These are phyloP conservation scores for Amanita pseudoporphyria DNA, from an alignment of 768 basidiomycete genomes.

Conservation along the genomic window DNA sequence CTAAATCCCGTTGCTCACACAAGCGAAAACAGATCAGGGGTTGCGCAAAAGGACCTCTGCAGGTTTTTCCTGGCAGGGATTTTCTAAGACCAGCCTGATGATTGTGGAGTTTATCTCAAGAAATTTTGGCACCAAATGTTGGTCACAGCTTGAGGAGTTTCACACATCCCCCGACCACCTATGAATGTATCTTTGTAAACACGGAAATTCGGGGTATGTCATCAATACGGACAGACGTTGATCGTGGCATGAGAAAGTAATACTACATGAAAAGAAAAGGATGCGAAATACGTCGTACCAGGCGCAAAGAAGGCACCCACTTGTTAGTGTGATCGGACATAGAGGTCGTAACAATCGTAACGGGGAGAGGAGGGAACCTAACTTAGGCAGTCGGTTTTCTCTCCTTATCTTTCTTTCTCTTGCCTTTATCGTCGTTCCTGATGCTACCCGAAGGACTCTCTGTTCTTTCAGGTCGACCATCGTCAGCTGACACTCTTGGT, in stretches of 20 bases:
- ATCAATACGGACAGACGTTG: neutral
- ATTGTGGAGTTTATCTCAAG: too few species aligned
- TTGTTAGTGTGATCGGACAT: slow-evolving; percentile 17
- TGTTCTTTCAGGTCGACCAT: slow-evolving; percentile 33
- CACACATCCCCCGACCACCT: too few species aligned
- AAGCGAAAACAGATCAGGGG: too few species aligned
- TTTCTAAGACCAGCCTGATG: too few species aligned
- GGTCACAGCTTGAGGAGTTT: too few species aligned
- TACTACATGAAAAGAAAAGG: neutral
- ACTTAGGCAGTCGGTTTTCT: slow-evolving; percentile 27
- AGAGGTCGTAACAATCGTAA: slow-evolving; percentile 18
- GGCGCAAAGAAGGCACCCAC: neutral
- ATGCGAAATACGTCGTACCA: neutral
- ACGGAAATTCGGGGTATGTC: neutral
- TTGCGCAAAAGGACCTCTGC: too few species aligned
- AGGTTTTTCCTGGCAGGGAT: too few species aligned
- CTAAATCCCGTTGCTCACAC: too few species aligned
- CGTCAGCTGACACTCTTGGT: slow-evolving; percentile 36
- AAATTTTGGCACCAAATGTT: too few species aligned
- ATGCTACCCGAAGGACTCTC: slow-evolving; percentile 53
- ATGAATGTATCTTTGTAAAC: neutral
- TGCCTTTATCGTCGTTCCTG: slow-evolving; percentile 41
- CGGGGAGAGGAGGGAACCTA: neutral
- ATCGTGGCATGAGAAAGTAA: neutral
- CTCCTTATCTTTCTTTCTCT: slow-evolving; percentile 56